Conservation (phyloP, 2,329 filamentous ascomycete genomes). For the Mollisiaceae sp. region DNA sequence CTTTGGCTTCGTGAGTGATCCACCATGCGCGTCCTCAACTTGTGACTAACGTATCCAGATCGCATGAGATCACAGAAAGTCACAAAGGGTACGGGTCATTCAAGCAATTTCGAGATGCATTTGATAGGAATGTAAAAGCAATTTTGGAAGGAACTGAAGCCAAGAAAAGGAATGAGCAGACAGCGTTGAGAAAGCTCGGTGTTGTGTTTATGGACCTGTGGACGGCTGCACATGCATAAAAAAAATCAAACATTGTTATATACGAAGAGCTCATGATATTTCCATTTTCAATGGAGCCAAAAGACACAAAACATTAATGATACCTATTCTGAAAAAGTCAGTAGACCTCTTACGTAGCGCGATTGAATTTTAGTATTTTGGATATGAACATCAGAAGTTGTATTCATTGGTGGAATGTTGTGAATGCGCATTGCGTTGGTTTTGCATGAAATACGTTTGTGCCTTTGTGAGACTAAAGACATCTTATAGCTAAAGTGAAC, state of each 20-base stretch:
- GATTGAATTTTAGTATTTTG: too few species aligned
- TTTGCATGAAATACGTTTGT: too few species aligned
- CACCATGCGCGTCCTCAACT: background rate
- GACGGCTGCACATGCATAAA: background rate
- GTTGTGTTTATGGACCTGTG: background rate
- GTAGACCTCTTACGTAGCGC: too few species aligned
- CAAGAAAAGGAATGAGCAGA: background rate
- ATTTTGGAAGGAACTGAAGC: background rate
- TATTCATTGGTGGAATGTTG: too few species aligned
- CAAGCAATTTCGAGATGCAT: background rate
- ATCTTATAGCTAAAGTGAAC: too few species aligned
- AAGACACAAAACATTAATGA: too few species aligned
- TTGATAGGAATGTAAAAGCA: background rate
- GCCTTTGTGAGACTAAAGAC: too few species aligned
- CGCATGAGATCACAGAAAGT: background rate
- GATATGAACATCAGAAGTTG: too few species aligned
- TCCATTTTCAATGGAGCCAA: background rate
- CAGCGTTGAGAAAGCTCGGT: background rate
- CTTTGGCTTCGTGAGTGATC: background rate
- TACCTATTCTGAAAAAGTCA: too few species aligned
- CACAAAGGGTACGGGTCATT: background rate
- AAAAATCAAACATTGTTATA: background rate
- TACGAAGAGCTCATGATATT: background rate
- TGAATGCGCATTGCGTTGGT: too few species aligned
- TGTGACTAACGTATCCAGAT: background rate